Percentiles rank a stretch among this genome's conserved stretches.
These are phyloP conservation scores for Chlamydomonas eustigma DNA, from an alignment of 139 green algal species.

Conservation along the genomic window DNA sequence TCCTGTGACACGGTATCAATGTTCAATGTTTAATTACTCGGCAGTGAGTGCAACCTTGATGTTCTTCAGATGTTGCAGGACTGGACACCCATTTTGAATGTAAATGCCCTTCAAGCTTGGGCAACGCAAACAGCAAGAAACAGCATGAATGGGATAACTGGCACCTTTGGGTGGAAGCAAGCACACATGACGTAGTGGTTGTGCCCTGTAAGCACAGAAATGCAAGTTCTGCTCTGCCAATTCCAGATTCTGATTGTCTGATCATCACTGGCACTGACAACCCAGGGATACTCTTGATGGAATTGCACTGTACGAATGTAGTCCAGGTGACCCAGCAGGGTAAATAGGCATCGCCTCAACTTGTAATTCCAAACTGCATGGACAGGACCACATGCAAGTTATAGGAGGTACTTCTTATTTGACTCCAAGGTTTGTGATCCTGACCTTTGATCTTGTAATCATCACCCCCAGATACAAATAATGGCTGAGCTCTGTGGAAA, in stretches of 20 bases:
- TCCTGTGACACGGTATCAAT: no score
- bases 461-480: conserved; percentile 88
- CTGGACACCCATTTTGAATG: no score
- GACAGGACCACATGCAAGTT: no score
- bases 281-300: conserved; percentile 95
- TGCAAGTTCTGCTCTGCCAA: conserved; percentile 94
- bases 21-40: no score
- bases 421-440: no score
- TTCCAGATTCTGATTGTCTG: conserved; percentile 99
- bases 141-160: no score
- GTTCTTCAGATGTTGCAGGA: no score
- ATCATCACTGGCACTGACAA: conserved; percentile 94
- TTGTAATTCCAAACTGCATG: conserved; percentile 99
- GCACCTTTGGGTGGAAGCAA: conserved; percentile 90
- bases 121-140: not conserved
- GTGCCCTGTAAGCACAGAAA: conserved; percentile 97
- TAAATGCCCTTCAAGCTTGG: no score
- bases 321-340: conserved; percentile 97
- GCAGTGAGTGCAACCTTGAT: no score
- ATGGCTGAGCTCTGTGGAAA: conserved; percentile 94
- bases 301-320: conserved; percentile 99
- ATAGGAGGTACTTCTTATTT: no score
- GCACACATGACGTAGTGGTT: conserved; percentile 99
- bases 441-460: conserved; percentile 81
- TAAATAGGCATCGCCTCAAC: conserved; percentile 95